A percentile compares a stretch with the other conserved stretches of the same genome.
phyloP scores from a whole-genome alignment of 495 filamentous ascomycete species.

The Xeromyces bisporus region DNA sequence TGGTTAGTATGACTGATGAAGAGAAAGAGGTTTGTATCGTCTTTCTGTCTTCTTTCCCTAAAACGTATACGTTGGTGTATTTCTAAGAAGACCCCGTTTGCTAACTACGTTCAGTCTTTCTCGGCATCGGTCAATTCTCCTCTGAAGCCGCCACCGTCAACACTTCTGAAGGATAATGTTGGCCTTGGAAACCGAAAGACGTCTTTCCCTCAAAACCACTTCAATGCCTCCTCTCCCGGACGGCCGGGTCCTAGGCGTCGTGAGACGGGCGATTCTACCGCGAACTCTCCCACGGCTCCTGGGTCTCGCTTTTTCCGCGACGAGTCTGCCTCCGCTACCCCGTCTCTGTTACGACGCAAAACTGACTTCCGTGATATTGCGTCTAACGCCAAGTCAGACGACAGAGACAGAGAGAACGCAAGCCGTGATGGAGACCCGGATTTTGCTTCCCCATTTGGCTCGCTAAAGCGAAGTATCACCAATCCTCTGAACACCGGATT shows the following conservation, averaged over 20 bases:
- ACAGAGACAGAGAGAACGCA: slow-evolving; percentile 29
- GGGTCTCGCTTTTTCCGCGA: slow-evolving; percentile 39
- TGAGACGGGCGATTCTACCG: slow-evolving; percentile 63
- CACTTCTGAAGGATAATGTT: slow-evolving; percentile 50
- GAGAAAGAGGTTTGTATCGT: slow-evolving; percentile 56
- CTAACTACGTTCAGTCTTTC: slow-evolving; percentile 42
- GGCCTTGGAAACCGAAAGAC: slow-evolving; percentile 50
- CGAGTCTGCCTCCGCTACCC: slow-evolving; percentile 39
- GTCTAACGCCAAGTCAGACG: slow-evolving; percentile 16
- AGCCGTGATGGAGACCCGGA: slow-evolving; percentile 22
- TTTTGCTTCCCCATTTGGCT: slow-evolving; percentile 38
- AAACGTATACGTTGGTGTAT: slow-evolving; percentile 1
- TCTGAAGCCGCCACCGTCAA: slow-evolving; percentile 63
- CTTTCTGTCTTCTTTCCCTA: slow-evolving; percentile 3
- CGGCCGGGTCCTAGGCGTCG: slow-evolving; percentile 64
- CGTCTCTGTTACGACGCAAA: slow-evolving; percentile 55
- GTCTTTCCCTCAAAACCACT: slow-evolving; percentile 46
- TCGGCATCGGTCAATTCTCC: slow-evolving; percentile 78
- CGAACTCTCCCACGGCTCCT: slow-evolving; percentile 36
- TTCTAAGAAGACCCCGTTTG: slow-evolving; percentile 1
- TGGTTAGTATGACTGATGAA: slow-evolving; percentile 62
- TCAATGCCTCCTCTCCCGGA: slow-evolving; percentile 30
- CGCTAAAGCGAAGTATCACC: slow-evolving; percentile 55
- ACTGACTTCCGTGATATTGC: slow-evolving; percentile 44
- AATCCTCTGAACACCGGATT: slow-evolving; percentile 35